Conservation (phyloP, 192 early-diverging fungal genomes). For the Podila verticillata region DNA sequence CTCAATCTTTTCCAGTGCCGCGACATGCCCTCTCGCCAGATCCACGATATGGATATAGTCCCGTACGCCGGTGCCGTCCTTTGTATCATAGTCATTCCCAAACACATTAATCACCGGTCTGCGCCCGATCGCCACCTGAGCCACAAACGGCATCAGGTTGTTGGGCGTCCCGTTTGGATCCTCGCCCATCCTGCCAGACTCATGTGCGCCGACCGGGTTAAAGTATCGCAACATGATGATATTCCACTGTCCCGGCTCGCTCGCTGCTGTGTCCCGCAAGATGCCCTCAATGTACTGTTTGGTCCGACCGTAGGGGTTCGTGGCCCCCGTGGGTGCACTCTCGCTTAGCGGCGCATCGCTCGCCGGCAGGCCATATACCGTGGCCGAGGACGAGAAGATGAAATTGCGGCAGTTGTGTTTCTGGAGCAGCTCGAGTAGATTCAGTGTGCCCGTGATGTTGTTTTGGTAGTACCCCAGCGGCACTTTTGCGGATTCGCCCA, state of each 20-base stretch:
- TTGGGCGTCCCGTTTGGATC: conserved; percentile 87
- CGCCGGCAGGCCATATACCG: conserved; percentile 76
- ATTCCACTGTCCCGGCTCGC: conserved; percentile 56
- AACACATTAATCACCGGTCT: conserved; percentile 86
- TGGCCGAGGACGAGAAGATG: conserved; percentile 93
- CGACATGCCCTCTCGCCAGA: conserved; percentile 88
- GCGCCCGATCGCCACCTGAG: conserved; percentile 91
- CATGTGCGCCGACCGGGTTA: conserved; percentile 96
- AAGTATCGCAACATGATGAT: conserved; percentile 89
- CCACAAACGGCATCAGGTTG: conserved; percentile 94
- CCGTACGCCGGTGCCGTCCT: conserved; percentile 92
- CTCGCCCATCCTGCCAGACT: conserved; percentile 92
- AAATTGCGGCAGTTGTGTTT: conserved; percentile 84
- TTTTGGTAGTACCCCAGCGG: conserved; percentile 91
- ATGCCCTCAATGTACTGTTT: conserved; percentile 87
- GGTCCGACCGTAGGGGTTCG: conserved; percentile 93
- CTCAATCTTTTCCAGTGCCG: conserved; percentile 81
- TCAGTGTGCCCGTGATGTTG: conserved; percentile 91
- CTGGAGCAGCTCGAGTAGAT: conserved; percentile 81
- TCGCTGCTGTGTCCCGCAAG: conserved; percentile 61
- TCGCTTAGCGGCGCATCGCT: conserved; percentile 57
- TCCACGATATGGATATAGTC: conserved; percentile 99
- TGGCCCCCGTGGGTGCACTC: conserved; percentile 69
- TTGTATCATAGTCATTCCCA: conserved; percentile 93
- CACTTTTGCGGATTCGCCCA: conserved; percentile 80